Base-by-base conservation (phyloP, 768 basidiomycete genomes). In the Gloeophyllum trabeum region DNA sequence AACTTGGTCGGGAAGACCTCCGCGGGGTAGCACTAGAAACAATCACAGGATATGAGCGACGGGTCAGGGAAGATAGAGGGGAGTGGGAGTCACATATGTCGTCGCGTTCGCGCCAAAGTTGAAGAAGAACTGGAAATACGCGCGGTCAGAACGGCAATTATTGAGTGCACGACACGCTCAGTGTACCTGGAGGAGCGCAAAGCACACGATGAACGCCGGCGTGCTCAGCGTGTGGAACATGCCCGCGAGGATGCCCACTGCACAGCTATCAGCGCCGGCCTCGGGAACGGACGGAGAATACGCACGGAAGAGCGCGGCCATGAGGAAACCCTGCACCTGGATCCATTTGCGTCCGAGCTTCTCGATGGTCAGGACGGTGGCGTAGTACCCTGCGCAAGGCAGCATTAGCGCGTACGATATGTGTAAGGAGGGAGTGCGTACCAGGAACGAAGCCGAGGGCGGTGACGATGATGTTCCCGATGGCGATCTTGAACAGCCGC, bases 1-100 rank as follows among this genome's bases (percentile, higher is more conserved):
- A 76, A 85, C 26, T 76, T 67, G 1, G 86, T 88, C 0, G 85
- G 86, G 65, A 85, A 86, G 7, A 86, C 77, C 60, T 86, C 83
- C 3, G 79, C 80, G 2, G 85, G 80, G 53, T 82, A 81, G 54
- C 76, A 72, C 75, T 79, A 35, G 52, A 60, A 41, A 51, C 61
- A 45, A 41, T 76, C 70, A 42, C 72, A 77, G 46, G 75, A 71
- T 4, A 75, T 78, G 12, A 71, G 74, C 38, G 39, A 38, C 18
- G 39, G 37, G 14, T 18, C 38, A 45, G 19, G 16, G 24, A 20
- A 25, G 21, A 18, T 43, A 39, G 7, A 18, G 5, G 4, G 14
- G 32, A n/a, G 40, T 26, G 21, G 12, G 14, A 53, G 52, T 19
- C 30, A 55, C 52, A 44, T 53, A 57, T 24, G 52, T 54, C 25